Evolutionary conservation across 306 rosid genomes (phyloP).

Genomic region (Acacia confusa): DNA sequence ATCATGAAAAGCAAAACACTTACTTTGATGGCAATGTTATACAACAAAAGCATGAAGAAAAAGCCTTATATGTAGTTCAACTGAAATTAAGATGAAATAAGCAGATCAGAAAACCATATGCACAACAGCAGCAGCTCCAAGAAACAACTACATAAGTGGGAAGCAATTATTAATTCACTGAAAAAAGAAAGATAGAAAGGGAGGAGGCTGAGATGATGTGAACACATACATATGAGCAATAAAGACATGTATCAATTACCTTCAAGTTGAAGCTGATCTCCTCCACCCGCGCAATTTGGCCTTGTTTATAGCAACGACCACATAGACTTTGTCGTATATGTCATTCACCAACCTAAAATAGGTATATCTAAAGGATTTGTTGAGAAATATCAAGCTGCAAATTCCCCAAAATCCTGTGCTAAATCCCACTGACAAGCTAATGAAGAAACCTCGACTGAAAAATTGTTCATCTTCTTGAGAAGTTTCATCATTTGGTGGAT

Average conservation of each 20-base stretch:
- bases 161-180: too few relatives aligned
- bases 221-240: background rate
- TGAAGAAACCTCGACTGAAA: background rate
- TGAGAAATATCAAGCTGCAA: background rate
- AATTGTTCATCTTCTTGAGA: background rate
- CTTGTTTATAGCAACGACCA: background rate
- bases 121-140: background rate
- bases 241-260: background rate
- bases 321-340: background rate
- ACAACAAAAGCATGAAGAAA: background rate
- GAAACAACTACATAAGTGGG: background rate
- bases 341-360: background rate
- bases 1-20: too few relatives aligned
- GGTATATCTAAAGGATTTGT: background rate
- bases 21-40: background rate
- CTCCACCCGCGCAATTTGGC: background rate
- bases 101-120: background rate
- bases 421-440: background rate
- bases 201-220: background rate
- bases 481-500: background rate
- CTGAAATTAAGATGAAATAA: background rate
- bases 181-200: background rate
- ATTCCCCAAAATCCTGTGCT: background rate
- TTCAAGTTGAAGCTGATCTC: background rate
- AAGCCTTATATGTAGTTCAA: background rate